Percentiles rank a stretch among this genome's conserved stretches.
Conservation (phyloP, 768 basidiomycete genomes). For the Termitomyces sp. region DNA sequence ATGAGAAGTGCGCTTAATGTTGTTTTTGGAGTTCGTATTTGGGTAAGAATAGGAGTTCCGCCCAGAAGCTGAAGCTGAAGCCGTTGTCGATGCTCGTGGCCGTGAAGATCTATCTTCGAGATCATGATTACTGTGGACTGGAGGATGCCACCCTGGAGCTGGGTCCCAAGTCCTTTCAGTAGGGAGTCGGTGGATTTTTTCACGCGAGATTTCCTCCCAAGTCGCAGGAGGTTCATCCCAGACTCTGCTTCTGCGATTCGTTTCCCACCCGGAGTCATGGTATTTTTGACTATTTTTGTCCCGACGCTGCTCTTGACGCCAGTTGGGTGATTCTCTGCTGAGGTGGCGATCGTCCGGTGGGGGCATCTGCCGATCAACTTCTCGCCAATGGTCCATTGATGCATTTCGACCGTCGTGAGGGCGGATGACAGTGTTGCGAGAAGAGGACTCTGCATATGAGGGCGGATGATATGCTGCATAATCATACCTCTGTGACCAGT, state of each 20-base stretch:
- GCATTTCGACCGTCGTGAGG: constrained; percentile 34
- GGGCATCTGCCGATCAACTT: constrained; percentile 27
- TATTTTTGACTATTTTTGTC: constrained; percentile 33
- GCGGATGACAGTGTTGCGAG: constrained; percentile 27
- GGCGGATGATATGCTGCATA: constrained; percentile 31
- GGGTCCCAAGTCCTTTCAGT: constrained; percentile 71
- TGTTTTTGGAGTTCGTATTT: constrained; percentile 20
- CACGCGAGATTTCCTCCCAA: constrained; percentile 19
- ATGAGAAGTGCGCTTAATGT: constrained; percentile 29
- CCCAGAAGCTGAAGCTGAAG: constrained; percentile 21
- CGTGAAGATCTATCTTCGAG: constrained; percentile 28
- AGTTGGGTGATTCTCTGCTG: constrained; percentile 25
- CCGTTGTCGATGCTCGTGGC: constrained; percentile 15
- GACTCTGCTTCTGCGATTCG: constrained; percentile 39
- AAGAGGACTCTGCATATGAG: constrained; percentile 44
- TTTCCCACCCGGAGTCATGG: constrained; percentile 51
- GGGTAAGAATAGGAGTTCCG: constrained; percentile 13
- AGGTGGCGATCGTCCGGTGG: constrained; percentile 12
- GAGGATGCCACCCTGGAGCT: constrained; percentile 59
- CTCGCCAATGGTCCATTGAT: constrained; percentile 38
- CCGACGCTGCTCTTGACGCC: constrained; percentile 32
- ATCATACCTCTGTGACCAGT: constrained; percentile 47
- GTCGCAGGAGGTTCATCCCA: constrained; percentile 29
- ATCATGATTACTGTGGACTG: constrained; percentile 33
- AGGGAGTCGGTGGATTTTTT: constrained; percentile 20